A percentile compares a stretch with the other conserved stretches of the same genome.
Evolutionary conservation across 768 basidiomycete genomes (phyloP).

Genomic region (Boletus subcaerulescens): DNA sequence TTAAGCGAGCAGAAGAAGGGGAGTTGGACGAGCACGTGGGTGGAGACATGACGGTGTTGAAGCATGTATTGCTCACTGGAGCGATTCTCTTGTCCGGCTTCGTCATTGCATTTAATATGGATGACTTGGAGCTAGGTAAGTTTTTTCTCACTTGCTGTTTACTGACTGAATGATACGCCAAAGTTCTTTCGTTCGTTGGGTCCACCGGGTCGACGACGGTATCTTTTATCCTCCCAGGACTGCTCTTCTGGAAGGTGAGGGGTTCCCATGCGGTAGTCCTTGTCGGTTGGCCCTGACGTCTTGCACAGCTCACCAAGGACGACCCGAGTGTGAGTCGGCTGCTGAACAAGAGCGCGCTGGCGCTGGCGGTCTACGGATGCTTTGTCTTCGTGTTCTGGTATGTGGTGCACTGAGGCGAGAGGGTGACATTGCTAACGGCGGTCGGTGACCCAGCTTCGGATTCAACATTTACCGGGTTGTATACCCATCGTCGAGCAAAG

Average conservation of each 20-base stretch:
- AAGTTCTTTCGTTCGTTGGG: conserved; percentile 94
- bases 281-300: conserved; percentile 4
- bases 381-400: conserved; percentile 88
- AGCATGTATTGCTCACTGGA: conserved; percentile 68
- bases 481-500: conserved; percentile 25
- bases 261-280: conserved; percentile 7
- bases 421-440: conserved; percentile 3
- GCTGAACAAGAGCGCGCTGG: conserved; percentile 61
- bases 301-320: conserved; percentile 60
- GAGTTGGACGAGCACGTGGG: conserved; percentile 54
- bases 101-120: conserved; percentile 71
- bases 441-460: conserved; percentile 54
- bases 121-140: conserved; percentile 75
- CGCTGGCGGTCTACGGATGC: conserved; percentile 69
- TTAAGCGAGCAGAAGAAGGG: conserved; percentile 43
- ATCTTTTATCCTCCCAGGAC: conserved; percentile 91
- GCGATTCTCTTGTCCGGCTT: conserved; percentile 66
- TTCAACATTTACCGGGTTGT: conserved; percentile 75
- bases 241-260: conserved; percentile 89
- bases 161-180: conserved; percentile 16
- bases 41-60: conserved; percentile 61
- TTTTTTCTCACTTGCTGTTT: not conserved
- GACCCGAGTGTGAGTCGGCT: conserved; percentile 52
- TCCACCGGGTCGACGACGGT: conserved; percentile 96
- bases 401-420: conserved; percentile 28